Conservation (phyloP, 352 stramenopile genomes). For the Globisporangium cylindrosporum region DNA sequence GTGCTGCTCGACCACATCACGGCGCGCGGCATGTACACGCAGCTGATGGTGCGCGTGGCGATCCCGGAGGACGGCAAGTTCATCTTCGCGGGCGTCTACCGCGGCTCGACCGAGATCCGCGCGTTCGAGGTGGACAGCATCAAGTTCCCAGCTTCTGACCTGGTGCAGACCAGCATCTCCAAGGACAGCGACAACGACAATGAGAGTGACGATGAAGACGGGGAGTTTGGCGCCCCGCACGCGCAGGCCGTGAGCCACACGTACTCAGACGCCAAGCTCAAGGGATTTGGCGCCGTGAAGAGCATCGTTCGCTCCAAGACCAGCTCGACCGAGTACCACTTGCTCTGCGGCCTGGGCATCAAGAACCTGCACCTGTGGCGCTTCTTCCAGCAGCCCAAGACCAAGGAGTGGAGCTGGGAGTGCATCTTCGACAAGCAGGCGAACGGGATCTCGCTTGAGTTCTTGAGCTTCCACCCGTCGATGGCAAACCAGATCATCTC, state of each 20-base stretch:
- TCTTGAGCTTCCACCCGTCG: conserved; percentile 64
- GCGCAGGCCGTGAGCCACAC: conserved; percentile 61
- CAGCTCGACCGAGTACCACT: conserved; percentile 62
- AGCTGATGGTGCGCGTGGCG: conserved; percentile 76
- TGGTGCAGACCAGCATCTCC: conserved; percentile 9
- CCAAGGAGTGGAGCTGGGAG: conserved; percentile 65
- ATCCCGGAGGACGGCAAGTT: conserved; percentile 79
- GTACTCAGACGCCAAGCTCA: conserved; percentile 80
- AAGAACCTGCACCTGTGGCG: conserved; percentile 88
- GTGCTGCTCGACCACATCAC: conserved; percentile 82
- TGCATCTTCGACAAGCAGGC: conserved; percentile 87
- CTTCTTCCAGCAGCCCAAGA: conserved; percentile 51
- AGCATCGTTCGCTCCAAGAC: conserved; percentile 44
- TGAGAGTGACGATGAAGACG: conserved; percentile 20
- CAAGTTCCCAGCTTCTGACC: conserved; percentile 34
- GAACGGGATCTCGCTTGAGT: conserved; percentile 84
- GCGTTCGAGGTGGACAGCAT: conserved; percentile 84
- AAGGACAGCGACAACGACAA: conserved; percentile 12
- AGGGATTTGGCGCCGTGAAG: conserved; percentile 79
- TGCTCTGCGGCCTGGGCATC: conserved; percentile 82
- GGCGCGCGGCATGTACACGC: conserved; percentile 76
- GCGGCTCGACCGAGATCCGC: conserved; percentile 83
- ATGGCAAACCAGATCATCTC: conserved; percentile 64
- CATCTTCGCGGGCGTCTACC: conserved; percentile 84
- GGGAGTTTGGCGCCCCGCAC: conserved; percentile 36